Percentiles rank a stretch among this genome's conserved stretches.
Evolutionary conservation across 1,139 yeast species (phyloP).

Genomic region (Casaregolazyma lundiana): DNA sequence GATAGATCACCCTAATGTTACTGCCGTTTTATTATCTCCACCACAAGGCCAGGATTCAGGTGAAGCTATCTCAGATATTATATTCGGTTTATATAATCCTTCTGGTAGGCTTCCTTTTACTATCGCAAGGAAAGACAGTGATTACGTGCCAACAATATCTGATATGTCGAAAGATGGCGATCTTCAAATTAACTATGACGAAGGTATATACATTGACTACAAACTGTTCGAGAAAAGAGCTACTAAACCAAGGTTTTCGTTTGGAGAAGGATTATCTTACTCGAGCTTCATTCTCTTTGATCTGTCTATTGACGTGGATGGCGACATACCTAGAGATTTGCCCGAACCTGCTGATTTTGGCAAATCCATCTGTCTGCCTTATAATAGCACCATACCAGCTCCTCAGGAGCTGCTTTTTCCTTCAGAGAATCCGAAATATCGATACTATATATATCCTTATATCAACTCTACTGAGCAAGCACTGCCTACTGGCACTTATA

Average conservation of each 20-base stretch:
- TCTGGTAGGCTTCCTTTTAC: constrained; percentile 60
- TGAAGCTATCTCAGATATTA: constrained; percentile 51
- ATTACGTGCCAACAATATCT: constrained; percentile 23
- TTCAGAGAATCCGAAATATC: constrained; percentile 16
- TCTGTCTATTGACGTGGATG: constrained; percentile 45
- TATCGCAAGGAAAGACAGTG: constrained; percentile 29
- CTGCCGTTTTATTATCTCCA: constrained; percentile 49
- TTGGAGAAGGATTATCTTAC: constrained; percentile 61
- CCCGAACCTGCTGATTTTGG: constrained; percentile 46
- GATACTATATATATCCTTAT: constrained; percentile 31
- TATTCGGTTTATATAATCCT: constrained; percentile 63
- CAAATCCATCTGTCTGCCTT: constrained; percentile 13
- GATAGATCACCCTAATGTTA: constrained; percentile 46
- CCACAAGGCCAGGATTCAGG: constrained; percentile 48
- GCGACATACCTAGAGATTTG: too few species aligned
- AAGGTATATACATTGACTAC: constrained; percentile 57
- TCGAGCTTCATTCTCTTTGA: constrained; percentile 41
- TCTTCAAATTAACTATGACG: constrained; percentile 53
- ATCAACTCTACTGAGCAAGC: constrained; percentile 22
- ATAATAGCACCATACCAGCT: constrained; percentile 37
- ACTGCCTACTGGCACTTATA: constrained; percentile 36
- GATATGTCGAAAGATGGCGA: constrained; percentile 44
- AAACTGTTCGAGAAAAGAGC: constrained; percentile 43
- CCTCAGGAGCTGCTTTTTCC: constrained; percentile 57
- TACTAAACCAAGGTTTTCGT: constrained; percentile 47